These are phyloP conservation scores for Abelmoschus esculentus DNA, from an alignment of 345 rosid genomes.

Conservation along the genomic window DNA sequence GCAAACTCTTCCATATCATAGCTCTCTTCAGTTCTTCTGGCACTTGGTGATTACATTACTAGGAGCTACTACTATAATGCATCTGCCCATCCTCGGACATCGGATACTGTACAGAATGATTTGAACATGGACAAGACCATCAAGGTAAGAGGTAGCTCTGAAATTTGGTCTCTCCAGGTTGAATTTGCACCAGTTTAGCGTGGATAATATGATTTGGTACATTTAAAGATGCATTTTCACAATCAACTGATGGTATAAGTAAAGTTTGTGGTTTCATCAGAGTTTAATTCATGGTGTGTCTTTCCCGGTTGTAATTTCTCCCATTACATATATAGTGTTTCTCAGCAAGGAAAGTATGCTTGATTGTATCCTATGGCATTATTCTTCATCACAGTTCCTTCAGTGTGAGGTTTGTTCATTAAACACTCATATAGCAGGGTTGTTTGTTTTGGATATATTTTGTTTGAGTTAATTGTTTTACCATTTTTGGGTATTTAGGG, in stretches of 20 bases:
- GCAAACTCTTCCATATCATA: constrained; percentile 14
- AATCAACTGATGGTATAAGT: not conserved
- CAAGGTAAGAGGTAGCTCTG: not conserved
- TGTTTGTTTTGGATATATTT: not conserved
- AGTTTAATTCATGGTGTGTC: too few relatives aligned
- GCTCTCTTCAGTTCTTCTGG: constrained; percentile 9
- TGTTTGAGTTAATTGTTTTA: not conserved
- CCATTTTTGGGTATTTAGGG: too few relatives aligned
- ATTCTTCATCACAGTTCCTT: not conserved
- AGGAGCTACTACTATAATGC: too few relatives aligned
- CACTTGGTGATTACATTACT: constrained; percentile 4
- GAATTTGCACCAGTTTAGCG: too few relatives aligned
- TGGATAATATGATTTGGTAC: not conserved
- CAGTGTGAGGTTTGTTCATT: constrained; percentile 8
- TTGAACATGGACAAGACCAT: constrained; percentile 4
- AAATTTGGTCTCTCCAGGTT: not conserved
- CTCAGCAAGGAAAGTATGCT: not conserved
- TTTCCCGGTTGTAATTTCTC: not conserved
- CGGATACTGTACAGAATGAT: constrained; percentile 40
- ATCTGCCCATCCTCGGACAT: constrained; percentile 16
- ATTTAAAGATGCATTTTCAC: not conserved
- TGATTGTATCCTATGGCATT: constrained; percentile 1
- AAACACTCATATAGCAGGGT: not conserved
- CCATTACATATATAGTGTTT: not conserved
- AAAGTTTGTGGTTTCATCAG: not conserved